Percentiles rank a stretch among this genome's conserved stretches.
phyloP scores from a whole-genome alignment of 805 yeast genomes.

The Myxozyma melibiosi region DNA sequence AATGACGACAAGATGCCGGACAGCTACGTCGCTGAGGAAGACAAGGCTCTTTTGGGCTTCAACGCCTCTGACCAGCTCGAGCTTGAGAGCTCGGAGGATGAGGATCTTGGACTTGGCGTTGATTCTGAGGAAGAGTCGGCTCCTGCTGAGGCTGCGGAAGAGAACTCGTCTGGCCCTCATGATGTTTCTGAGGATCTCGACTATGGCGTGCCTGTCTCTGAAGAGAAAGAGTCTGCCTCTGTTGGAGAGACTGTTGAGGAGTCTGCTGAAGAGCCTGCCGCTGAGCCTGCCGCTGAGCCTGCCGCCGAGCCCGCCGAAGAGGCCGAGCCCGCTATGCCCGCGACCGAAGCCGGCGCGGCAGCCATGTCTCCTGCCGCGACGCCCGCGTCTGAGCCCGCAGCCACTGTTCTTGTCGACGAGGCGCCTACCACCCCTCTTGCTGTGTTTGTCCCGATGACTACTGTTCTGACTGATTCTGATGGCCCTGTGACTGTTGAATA shows the following conservation, averaged over 20 bases:
- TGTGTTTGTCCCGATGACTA: conserved; percentile 20
- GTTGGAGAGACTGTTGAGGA: not conserved
- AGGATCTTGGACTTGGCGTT: not conserved
- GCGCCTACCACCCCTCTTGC: conserved; percentile 23
- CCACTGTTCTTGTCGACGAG: conserved; percentile 3
- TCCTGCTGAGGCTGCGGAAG: conserved; percentile 10
- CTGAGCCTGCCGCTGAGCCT: conserved; percentile 17
- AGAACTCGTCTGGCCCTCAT: not conserved
- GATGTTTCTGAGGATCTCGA: conserved; percentile 22
- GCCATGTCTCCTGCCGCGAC: conserved; percentile 7
- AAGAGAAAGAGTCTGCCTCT: conserved; percentile 8
- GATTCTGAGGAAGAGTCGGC: conserved; percentile 2
- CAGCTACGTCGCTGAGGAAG: conserved; percentile 5
- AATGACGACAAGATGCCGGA: conserved; percentile 8
- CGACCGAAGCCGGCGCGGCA: conserved; percentile 16
- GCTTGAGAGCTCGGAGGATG: conserved; percentile 3
- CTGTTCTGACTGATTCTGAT: conserved; percentile 21
- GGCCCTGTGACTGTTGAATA: conserved; percentile 26
- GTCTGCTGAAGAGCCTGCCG: conserved; percentile 4
- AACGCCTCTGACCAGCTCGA: not conserved
- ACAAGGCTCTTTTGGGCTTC: conserved; percentile 3
- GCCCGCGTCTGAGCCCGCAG: not conserved
- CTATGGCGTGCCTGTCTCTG: conserved; percentile 21
- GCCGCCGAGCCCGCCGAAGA: conserved; percentile 1
- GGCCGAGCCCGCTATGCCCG: too few species aligned